These are phyloP conservation scores for Castanopsis chinensis DNA, from an alignment of 306 rosid species.

Conservation along the genomic window DNA sequence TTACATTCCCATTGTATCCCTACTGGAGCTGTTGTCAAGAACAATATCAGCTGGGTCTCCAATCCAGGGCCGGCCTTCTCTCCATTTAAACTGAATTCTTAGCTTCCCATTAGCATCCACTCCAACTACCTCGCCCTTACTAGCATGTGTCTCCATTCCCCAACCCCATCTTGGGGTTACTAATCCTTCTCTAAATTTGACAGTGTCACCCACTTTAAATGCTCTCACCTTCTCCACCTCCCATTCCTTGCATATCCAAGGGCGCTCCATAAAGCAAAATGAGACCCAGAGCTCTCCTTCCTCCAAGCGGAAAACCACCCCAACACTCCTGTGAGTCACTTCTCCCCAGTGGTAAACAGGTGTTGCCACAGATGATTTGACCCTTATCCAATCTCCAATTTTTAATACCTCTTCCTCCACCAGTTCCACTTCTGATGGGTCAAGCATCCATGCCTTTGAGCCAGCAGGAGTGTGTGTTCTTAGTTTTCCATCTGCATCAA, in stretches of 20 bases:
- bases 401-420: conserved; percentile 70
- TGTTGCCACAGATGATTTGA: conserved; percentile 71
- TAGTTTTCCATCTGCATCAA: conserved; percentile 92
- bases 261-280: conserved; percentile 75
- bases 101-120: conserved; percentile 95
- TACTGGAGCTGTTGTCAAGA: conserved; percentile 52
- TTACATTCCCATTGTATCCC: neutral
- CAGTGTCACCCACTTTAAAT: conserved; percentile 76
- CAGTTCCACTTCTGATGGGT: conserved; percentile 84
- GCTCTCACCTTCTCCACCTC: conserved; percentile 82
- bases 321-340: conserved; percentile 76
- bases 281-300: conserved; percentile 80
- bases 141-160: conserved; percentile 99
- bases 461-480: conserved; percentile 86
- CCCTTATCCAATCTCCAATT: conserved; percentile 90
- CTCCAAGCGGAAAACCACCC: conserved; percentile 92
- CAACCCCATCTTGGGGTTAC: conserved; percentile 94
- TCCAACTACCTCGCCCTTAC: conserved; percentile 86
- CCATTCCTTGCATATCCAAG: conserved; percentile 84
- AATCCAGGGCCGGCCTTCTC: conserved; percentile 96
- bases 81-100: conserved; percentile 86
- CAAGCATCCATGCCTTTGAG: conserved; percentile 88
- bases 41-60: conserved; percentile 94
- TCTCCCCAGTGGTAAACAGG: conserved; percentile 98
- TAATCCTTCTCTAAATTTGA: conserved; percentile 77